Evolutionary conservation across 2,329 filamentous ascomycete genomes (phyloP).

Genomic region (Ophiosphaerella herpotricha): DNA sequence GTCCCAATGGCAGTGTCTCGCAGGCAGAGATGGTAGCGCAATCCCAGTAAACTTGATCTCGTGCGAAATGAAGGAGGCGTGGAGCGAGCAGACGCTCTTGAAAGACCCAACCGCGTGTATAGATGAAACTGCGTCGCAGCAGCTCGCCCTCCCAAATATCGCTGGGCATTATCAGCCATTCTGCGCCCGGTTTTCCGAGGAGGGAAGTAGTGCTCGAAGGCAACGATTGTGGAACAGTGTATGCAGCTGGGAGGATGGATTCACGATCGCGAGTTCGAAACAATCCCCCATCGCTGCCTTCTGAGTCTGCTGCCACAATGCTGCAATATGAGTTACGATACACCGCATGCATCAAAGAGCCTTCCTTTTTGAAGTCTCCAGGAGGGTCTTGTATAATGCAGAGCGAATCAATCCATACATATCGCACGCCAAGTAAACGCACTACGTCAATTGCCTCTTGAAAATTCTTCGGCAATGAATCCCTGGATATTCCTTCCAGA

Average conservation of each 20-base stretch:
- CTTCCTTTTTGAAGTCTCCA: background rate
- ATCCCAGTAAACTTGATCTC: conserved; percentile 35
- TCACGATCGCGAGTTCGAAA: background rate
- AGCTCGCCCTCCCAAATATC: no score
- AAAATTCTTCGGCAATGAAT: background rate
- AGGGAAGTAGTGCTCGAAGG: no score
- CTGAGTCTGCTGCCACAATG: background rate
- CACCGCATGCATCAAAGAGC: background rate
- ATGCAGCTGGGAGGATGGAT: no score
- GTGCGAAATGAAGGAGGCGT: conserved; percentile 30
- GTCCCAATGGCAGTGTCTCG: conserved; percentile 26
- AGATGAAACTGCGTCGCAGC: no score
- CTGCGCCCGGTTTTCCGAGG: no score
- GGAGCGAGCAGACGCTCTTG: conserved; percentile 35
- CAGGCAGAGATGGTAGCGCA: conserved; percentile 27
- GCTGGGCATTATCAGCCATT: no score
- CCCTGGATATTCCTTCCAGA: background rate
- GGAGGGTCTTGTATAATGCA: background rate
- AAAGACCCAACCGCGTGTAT: no score
- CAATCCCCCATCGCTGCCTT: background rate
- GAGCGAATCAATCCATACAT: background rate
- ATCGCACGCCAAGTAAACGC: background rate
- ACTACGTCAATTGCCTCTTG: background rate
- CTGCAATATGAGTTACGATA: background rate
- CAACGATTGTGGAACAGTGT: no score